phyloP scores from a whole-genome alignment of 2,329 filamentous ascomycete genomes.

The Calonectria multiphialidica region DNA sequence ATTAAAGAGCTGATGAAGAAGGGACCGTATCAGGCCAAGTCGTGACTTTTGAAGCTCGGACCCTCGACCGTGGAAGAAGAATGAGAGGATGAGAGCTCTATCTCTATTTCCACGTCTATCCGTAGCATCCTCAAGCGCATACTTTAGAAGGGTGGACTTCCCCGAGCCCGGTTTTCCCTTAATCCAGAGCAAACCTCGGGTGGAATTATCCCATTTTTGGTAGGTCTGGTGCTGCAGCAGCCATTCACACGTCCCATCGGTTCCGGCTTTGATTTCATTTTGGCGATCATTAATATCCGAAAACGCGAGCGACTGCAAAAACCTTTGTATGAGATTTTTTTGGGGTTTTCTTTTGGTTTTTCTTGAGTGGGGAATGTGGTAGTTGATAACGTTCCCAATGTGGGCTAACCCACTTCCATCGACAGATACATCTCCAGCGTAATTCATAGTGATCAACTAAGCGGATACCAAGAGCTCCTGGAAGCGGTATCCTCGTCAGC shows the following conservation, averaged over 20 bases:
- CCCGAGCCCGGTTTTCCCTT: conserved; percentile 55
- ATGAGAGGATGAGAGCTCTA: conserved; percentile 40
- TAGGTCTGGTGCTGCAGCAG: conserved; percentile 42
- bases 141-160: conserved; percentile 54
- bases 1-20: conserved; percentile 37
- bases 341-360: no score
- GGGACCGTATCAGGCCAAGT: not conserved
- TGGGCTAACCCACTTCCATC: no score
- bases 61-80: conserved; percentile 27
- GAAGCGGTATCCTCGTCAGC: no score
- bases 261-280: conserved; percentile 37
- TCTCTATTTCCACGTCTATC: conserved; percentile 18
- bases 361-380: no score
- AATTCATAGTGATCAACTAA: no score
- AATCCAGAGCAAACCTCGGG: conserved; percentile 50
- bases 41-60: not conserved
- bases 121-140: conserved; percentile 48
- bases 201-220: conserved; percentile 34
- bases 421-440: no score
- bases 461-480: no score
- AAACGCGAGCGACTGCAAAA: conserved; percentile 48
- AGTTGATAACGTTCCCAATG: no score
- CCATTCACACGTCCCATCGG: conserved; percentile 49
- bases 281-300: conserved; percentile 42
- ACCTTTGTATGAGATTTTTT: no score